These are phyloP conservation scores for Trichosporon ovoides DNA, from an alignment of 1,284 basidiomycete species.

Conservation along the genomic window DNA sequence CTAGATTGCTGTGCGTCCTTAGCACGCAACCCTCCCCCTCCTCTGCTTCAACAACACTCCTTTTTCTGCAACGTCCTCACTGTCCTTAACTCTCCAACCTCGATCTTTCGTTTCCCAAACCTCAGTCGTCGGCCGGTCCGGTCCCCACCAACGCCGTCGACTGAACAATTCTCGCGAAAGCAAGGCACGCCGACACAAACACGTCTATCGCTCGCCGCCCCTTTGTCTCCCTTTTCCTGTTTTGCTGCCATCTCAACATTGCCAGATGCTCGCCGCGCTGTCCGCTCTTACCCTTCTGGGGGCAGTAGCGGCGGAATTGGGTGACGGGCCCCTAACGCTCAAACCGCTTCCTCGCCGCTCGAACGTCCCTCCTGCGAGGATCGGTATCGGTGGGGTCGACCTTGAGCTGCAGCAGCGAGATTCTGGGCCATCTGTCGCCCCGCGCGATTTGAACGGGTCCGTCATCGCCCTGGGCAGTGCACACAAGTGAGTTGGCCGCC, in stretches of 20 bases:
- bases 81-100: background rate
- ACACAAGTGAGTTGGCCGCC: conserved; percentile 4
- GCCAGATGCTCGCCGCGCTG: background rate
- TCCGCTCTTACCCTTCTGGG: background rate
- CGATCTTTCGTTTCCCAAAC: background rate
- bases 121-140: conserved; percentile 1
- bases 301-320: background rate
- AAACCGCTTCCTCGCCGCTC: background rate
- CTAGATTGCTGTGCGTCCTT: conserved; percentile 2
- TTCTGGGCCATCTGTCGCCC: background rate
- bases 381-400: conserved; percentile 9
- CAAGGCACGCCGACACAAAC: background rate
- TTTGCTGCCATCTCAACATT: no score
- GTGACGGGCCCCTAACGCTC: background rate
- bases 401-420: conserved; percentile 2
- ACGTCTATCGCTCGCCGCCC: background rate
- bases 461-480: conserved; percentile 11
- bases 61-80: background rate
- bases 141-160: background rate
- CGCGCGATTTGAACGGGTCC: conserved; percentile 9
- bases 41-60: background rate
- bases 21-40: background rate
- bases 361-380: background rate
- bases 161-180: background rate
- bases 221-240: no score